Base-by-base conservation (phyloP, 179 eudicot genomes). In the Beta macrorhiza region DNA sequence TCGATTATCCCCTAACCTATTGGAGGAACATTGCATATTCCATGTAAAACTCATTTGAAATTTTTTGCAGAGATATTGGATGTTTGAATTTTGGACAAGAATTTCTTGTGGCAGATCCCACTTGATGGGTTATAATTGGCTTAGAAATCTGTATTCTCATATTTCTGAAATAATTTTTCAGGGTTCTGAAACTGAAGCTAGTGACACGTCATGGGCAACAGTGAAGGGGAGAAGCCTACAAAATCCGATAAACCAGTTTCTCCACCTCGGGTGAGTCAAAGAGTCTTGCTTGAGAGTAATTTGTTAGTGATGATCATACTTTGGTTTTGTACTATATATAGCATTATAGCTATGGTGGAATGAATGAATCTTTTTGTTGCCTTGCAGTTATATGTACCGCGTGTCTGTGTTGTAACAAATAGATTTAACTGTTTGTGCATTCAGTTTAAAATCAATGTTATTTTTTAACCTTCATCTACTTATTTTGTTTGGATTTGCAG, bases 211-310 rank as follows among this genome's bases (percentile, higher is more conserved):
- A 87, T 87, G 90, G 90, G 88, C 61, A 85, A 79, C 80, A 81
- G 59, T 74, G 90, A 85, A 83, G 84, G 78, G 55, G 86, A 83
- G 17, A 87, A 87, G 77, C 84, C 85, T 83, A n/a, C 76, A 11
- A 87, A 83, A 74, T 0, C 72, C 12, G 87, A 85, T 51, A 87
- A 83, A 74, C 52, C 85, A 61, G 44, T 82, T 62, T 83, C 90
- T 45, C 88, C 90, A 62, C 76, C 82, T 57, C 78, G 47, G 76
- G 89, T 87, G 56, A 72, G 85, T 73, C 52, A 49, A 25, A n/a
- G 51, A 72, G 42, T 73, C 57, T 73, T 37, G 44, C 4, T 63
- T 51, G 64, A 62, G 5, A 17, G 57, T 49, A 10, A 42, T 64
- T 56, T 64, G 16, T 53, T 71, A 20, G 22, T 77, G 56, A 13